Percentiles rank a stretch among this genome's conserved stretches.
Evolutionary conservation across 352 stramenopile species (phyloP).

Genomic region (Pythium rhizo-oryzae): DNA sequence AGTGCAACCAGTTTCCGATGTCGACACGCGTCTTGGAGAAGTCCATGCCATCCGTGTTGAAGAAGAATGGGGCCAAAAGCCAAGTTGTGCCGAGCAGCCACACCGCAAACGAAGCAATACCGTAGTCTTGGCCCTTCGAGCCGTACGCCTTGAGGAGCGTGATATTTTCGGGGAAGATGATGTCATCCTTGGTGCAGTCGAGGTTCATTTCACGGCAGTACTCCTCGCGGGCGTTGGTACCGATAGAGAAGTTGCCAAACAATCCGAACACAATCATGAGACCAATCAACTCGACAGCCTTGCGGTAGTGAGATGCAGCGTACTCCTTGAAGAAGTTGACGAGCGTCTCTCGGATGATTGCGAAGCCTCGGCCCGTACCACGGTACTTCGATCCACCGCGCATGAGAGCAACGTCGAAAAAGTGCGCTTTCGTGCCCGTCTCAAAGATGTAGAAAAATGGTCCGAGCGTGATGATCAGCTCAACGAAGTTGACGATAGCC

Average conservation of each 20-base stretch:
- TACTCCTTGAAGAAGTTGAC: conserved; percentile 90
- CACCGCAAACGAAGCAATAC: conserved; percentile 87
- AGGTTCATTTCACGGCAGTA: conserved; percentile 60
- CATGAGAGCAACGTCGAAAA: conserved; percentile 88
- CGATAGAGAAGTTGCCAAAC: conserved; percentile 82
- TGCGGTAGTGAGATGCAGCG: conserved; percentile 80
- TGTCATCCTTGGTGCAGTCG: conserved; percentile 50
- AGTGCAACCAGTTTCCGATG: conserved; percentile 79
- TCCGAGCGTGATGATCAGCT: conserved; percentile 80
- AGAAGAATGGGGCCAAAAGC: conserved; percentile 85
- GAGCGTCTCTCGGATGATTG: conserved; percentile 83
- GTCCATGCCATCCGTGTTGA: conserved; percentile 88
- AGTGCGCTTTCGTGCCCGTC: conserved; percentile 85
- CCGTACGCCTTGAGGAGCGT: conserved; percentile 76
- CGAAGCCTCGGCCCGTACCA: conserved; percentile 82
- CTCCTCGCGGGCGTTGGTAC: conserved; percentile 45
- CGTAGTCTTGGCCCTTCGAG: conserved; percentile 87
- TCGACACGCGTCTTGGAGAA: conserved; percentile 87
- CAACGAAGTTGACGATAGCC: conserved; percentile 77
- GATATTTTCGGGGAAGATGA: conserved; percentile 68
- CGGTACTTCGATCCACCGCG: conserved; percentile 86
- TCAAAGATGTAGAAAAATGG: conserved; percentile 90
- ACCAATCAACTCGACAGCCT: conserved; percentile 77
- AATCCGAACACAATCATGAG: conserved; percentile 85
- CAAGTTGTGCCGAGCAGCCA: conserved; percentile 83